Conservation (phyloP, 495 filamentous ascomycete genomes). For the Penicillium canescens region DNA sequence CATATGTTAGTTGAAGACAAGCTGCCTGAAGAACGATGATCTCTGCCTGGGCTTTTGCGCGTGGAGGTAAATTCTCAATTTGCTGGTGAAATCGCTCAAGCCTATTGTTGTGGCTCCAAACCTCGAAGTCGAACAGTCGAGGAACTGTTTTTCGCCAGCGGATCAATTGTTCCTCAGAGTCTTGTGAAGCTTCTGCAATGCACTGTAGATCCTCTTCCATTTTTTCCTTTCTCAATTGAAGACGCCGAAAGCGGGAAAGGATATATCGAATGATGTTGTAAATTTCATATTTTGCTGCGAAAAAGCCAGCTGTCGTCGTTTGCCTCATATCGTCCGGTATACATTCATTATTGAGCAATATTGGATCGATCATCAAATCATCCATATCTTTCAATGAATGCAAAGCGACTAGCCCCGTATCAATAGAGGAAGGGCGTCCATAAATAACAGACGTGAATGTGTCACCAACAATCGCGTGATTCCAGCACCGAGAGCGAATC, state of each 20-base stretch:
- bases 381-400: constrained; percentile 13
- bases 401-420: constrained; percentile 11
- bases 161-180: constrained; percentile 1
- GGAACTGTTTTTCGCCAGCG: constrained; percentile 10
- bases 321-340: not conserved
- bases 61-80: constrained; percentile 3
- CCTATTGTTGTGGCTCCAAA: constrained; percentile 8
- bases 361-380: constrained; percentile 10
- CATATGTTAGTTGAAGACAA: constrained; percentile 18
- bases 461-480: constrained; percentile 19
- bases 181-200: constrained; percentile 11
- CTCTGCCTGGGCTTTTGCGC: constrained; percentile 13
- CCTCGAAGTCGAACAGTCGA: constrained; percentile 11
- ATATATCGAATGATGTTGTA: constrained; percentile 18
- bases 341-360: constrained; percentile 2
- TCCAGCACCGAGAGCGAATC: constrained; percentile 21
- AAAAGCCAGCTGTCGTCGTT: constrained; percentile 11
- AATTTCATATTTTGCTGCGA: constrained; percentile 12
- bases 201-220: constrained; percentile 10
- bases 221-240: constrained; percentile 8
- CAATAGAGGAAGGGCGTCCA: constrained; percentile 18
- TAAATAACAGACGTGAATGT: constrained; percentile 20
- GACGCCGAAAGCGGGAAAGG: constrained; percentile 14
- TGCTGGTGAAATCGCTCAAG: constrained; percentile 5
- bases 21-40: constrained; percentile 21